A percentile compares a stretch with the other conserved stretches of the same genome.
Conservation (phyloP, 2,329 filamentous ascomycete genomes). For the Paracamarosporium sp. region DNA sequence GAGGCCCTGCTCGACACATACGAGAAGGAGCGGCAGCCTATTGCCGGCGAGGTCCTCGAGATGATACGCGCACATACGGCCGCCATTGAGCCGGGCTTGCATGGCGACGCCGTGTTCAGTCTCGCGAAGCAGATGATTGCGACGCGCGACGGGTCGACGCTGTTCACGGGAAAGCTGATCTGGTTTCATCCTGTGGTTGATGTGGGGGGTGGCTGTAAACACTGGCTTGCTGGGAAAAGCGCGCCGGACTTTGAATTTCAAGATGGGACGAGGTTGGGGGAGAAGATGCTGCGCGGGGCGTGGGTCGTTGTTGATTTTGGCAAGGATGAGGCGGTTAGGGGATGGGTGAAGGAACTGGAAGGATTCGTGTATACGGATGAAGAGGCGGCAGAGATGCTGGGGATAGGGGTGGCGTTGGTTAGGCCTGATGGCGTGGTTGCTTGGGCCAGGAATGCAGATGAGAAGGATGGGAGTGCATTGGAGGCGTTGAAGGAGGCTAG, state of each 20-base stretch:
- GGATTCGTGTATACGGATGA: background rate
- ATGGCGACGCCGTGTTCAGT: background rate
- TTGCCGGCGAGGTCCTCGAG: background rate
- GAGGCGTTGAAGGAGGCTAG: too few species aligned
- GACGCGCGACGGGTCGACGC: background rate
- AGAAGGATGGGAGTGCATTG: background rate
- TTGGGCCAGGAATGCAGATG: background rate
- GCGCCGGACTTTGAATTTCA: constrained; percentile 1
- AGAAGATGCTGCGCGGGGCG: background rate
- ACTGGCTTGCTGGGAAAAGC: background rate
- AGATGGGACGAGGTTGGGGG: background rate
- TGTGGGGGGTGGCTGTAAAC: background rate
- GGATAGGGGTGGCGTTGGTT: background rate
- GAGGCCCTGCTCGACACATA: constrained; percentile 8
- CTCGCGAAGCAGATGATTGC: background rate
- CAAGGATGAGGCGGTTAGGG: background rate
- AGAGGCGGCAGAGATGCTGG: background rate
- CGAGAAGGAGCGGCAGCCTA: constrained; percentile 6
- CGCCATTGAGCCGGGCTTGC: background rate
- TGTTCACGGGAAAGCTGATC: background rate
- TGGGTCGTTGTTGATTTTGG: background rate
- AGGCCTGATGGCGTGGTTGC: background rate
- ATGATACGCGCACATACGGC: background rate
- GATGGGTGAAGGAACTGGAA: background rate
- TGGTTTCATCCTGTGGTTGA: background rate